Conservation (phyloP, 345 rosid species). For the Carallia pectinifolia region DNA sequence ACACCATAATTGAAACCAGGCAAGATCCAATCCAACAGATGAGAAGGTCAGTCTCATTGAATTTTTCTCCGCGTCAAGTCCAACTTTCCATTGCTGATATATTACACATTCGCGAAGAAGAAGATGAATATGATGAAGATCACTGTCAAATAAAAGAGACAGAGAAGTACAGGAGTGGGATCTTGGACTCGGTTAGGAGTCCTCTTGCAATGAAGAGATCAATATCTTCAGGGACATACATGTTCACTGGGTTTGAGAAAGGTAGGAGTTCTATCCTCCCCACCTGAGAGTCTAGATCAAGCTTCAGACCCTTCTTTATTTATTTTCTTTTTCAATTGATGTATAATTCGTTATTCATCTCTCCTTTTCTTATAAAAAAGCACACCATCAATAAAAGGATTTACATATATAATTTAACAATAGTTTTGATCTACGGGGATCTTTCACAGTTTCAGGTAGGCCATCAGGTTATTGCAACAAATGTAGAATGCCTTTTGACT, state of each 20-base stretch:
- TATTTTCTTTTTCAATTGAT: neutral
- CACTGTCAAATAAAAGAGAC: neutral
- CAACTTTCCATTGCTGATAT: slow-evolving; percentile 45
- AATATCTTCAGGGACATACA: slow-evolving; percentile 58
- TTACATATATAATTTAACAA: no score
- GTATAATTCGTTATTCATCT: no score
- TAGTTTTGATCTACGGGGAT: no score
- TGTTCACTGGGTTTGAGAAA: slow-evolving; percentile 41
- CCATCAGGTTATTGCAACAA: no score
- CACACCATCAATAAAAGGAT: no score
- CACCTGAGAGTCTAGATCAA: neutral
- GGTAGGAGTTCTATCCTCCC: slow-evolving; percentile 25
- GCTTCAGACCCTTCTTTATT: no score
- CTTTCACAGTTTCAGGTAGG: no score
- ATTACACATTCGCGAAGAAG: slow-evolving; percentile 29
- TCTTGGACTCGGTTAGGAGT: slow-evolving; percentile 33
- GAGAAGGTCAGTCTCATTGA: slow-evolving; percentile 60
- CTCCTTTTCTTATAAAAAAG: no score
- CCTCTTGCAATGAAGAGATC: slow-evolving; percentile 48
- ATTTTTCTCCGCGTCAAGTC: slow-evolving; percentile 26
- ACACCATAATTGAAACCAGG: neutral
- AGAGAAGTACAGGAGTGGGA: slow-evolving; percentile 5
- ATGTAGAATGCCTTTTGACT: no score
- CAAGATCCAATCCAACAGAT: slow-evolving; percentile 22
- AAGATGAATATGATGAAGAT: slow-evolving; percentile 15